Conservation (phyloP, 2,329 filamentous ascomycete species). For the Fusarium beomiforme region DNA sequence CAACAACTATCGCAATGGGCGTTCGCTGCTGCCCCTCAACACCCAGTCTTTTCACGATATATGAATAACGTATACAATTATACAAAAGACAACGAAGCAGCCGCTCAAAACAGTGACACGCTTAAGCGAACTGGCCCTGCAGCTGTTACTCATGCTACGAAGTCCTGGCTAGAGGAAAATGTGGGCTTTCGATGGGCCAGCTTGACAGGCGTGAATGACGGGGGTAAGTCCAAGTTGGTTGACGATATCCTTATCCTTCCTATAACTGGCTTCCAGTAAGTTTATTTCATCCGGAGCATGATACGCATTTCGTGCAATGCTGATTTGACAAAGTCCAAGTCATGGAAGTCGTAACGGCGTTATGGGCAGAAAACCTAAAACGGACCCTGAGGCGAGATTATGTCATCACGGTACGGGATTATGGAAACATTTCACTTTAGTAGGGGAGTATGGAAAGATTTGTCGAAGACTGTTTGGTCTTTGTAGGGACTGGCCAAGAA, state of each 20-base stretch:
- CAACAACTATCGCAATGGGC: constrained; percentile 7
- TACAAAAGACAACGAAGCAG: not conserved
- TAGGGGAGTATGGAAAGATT: not conserved
- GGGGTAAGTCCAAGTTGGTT: not conserved
- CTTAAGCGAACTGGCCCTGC: constrained; percentile 5
- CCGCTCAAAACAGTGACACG: not conserved
- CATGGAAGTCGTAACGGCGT: not conserved
- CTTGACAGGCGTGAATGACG: not conserved
- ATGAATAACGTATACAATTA: not conserved
- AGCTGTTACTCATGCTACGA: not conserved
- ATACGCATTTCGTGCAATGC: not conserved
- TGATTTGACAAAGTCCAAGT: not conserved
- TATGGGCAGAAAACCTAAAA: not conserved
- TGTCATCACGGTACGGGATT: not conserved
- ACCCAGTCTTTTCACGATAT: not conserved
- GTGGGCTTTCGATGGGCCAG: not conserved
- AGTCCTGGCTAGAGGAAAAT: not conserved
- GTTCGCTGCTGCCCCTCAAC: not conserved
- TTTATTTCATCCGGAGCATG: fast-evolving
- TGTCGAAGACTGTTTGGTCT: constrained; percentile 5
- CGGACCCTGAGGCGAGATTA: not conserved
- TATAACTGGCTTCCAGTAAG: not conserved
- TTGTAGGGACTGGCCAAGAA: not conserved
- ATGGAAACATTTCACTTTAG: not conserved
- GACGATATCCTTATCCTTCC: not conserved